These are phyloP conservation scores for Elaeagnus macrophylla DNA, from an alignment of 306 rosid genomes.

Conservation along the genomic window DNA sequence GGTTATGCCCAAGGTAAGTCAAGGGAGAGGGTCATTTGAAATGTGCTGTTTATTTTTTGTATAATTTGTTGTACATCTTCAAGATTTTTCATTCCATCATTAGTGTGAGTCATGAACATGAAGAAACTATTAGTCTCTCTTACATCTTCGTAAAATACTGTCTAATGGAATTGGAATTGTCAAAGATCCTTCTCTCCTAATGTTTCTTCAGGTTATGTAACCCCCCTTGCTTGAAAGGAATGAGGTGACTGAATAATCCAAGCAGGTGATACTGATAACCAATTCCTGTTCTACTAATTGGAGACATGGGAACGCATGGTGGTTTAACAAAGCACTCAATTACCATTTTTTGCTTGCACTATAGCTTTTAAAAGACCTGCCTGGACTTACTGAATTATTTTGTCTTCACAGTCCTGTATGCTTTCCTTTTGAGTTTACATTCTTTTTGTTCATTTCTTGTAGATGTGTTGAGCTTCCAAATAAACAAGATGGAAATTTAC, in stretches of 20 bases:
- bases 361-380: neutral
- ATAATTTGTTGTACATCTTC: neutral
- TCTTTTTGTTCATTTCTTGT: constrained; percentile 25
- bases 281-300: neutral
- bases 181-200: constrained; percentile 3
- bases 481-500: constrained; percentile 30
- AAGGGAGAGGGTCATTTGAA: constrained; percentile 11
- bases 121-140: constrained; percentile 5
- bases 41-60: constrained; percentile 8
- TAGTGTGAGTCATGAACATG: constrained; percentile 6
- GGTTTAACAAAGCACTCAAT: no score
- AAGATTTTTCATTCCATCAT: constrained; percentile 2
- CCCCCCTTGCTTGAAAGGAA: constrained; percentile 1
- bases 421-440: constrained; percentile 20
- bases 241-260: constrained; percentile 2
- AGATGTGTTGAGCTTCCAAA: constrained; percentile 61
- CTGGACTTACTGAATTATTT: constrained; percentile 11
- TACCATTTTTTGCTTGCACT: no score
- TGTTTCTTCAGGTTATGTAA: neutral
- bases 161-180: neutral
- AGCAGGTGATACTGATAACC: neutral
- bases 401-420: constrained; percentile 16
- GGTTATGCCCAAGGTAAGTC: constrained; percentile 96
- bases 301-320: no score
- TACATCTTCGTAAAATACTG: neutral